phyloP scores from a whole-genome alignment of 2,329 filamentous ascomycete species.

The Bertia moriformis region DNA sequence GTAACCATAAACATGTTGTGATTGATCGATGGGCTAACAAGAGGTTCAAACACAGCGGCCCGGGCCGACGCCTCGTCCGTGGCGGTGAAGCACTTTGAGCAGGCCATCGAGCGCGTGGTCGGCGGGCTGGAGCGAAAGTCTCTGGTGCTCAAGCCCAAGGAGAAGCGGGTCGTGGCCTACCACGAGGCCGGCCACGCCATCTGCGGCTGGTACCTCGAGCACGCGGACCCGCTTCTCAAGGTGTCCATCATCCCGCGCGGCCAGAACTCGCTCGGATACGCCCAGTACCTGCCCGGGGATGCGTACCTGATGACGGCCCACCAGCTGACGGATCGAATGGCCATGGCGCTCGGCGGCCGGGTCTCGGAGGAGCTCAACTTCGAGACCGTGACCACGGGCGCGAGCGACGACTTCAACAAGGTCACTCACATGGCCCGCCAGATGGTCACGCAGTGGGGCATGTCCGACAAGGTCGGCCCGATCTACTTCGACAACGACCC shows the following conservation, averaged over 20 bases:
- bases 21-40: too few species aligned
- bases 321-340: conserved; percentile 98
- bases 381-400: conserved; percentile 85
- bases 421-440: conserved; percentile 87
- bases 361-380: conserved; percentile 96
- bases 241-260: conserved; percentile 98
- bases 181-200: conserved; percentile 97
- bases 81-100: conserved; percentile 82
- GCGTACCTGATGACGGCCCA: conserved; percentile 90
- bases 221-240: conserved; percentile 92
- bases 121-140: conserved; percentile 96
- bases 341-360: conserved; percentile 92
- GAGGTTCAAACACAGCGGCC: conserved; percentile 70
- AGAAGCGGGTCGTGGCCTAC: conserved; percentile 93
- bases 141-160: conserved; percentile 76
- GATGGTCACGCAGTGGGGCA: conserved; percentile 99
- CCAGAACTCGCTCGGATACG: conserved; percentile 84
- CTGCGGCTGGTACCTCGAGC: conserved; percentile 94
- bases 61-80: conserved; percentile 68
- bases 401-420: conserved; percentile 95
- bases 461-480: conserved; percentile 87
- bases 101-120: conserved; percentile 92
- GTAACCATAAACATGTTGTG: too few species aligned
- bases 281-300: conserved; percentile 90
- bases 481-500: conserved; percentile 78